Evolutionary conservation across 306 rosid genomes (phyloP).

Genomic region (Dryas octopetala): DNA sequence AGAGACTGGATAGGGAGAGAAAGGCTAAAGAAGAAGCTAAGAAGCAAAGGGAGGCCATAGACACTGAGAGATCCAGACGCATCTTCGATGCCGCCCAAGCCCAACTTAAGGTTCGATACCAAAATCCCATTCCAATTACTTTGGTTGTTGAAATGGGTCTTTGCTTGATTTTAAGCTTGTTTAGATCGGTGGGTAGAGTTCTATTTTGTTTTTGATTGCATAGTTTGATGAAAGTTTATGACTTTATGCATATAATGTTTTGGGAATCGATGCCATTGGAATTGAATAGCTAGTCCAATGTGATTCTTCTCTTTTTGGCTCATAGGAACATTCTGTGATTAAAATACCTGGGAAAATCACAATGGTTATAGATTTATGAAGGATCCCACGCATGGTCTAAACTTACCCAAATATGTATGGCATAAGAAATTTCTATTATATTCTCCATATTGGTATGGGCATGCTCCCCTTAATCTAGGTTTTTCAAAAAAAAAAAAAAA

Average conservation of each 20-base stretch:
- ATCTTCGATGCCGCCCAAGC: slow-evolving; percentile 79
- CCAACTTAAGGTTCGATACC: slow-evolving; percentile 65
- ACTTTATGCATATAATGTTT: background rate
- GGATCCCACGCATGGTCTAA: background rate
- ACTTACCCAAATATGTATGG: background rate
- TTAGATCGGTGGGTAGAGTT: background rate
- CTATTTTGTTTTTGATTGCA: background rate
- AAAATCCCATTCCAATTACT: background rate
- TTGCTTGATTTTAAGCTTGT: background rate
- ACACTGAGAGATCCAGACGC: slow-evolving; percentile 78
- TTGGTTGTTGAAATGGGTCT: background rate
- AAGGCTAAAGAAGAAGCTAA: slow-evolving; percentile 68
- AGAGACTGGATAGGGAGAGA: slow-evolving; percentile 55
- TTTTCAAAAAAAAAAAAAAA: too few relatives aligned
- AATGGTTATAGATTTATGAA: background rate
- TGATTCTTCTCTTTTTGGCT: background rate
- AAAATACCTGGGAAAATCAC: background rate
- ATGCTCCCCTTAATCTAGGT: background rate
- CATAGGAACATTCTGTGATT: background rate
- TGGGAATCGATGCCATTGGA: background rate
- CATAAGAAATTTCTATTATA: background rate
- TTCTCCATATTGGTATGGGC: background rate
- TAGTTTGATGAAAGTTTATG: background rate
- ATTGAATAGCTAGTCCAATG: background rate
- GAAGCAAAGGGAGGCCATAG: slow-evolving; percentile 80